Evolutionary conservation across 345 rosid species (phyloP), one percentile per base, ranked within the genome.

Genomic region (Luvunga scandens): DNA sequence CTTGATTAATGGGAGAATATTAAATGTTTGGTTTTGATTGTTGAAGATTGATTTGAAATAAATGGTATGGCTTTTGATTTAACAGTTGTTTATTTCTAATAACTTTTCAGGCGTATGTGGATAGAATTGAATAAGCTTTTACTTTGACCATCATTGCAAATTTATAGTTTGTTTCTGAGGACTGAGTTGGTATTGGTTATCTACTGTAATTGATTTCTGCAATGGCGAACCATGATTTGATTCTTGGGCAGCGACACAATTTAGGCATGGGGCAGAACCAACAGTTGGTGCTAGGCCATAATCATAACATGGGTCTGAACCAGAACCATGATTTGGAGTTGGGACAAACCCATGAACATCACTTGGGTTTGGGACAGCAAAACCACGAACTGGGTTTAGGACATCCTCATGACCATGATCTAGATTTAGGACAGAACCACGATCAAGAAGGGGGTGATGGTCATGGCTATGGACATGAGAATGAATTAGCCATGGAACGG

Each of bases 211-310:
- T 48, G 34, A n/a, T 80, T 75, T 75, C 61, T 64, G 53, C 68
- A 48, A 94, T 92, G 99, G 93, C 97, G 42, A 90, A 89, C 80
- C 95, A 92, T 33, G 98, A 92, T 78, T 79, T 94, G 81, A 86
- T 94, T 78, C 88, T 92, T 60, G 97, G 94, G 76, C 91, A 92
- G 66, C 90, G 83, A 56, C 93, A 85, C 78, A 88, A 79, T 71
- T 75, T 90, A 63, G 92, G 89, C 79, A 83, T 88, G 48, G 85
- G 87, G 38, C 97, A 91, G 82, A 93, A 86, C 84, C 95, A 90
- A 59, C 92, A 88, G 36, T 42, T 91, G 81, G 90, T 91, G 71
- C 84, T 89, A 25, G 91, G 90, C 66, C 95, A 89, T 71, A 89
- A 72, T 87, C 97, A 90, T 78, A 80, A 59, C 80, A 60, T 91